These are phyloP conservation scores for Diaporthe citrichinensis DNA, from an alignment of 2,329 filamentous ascomycete species.

Conservation along the genomic window DNA sequence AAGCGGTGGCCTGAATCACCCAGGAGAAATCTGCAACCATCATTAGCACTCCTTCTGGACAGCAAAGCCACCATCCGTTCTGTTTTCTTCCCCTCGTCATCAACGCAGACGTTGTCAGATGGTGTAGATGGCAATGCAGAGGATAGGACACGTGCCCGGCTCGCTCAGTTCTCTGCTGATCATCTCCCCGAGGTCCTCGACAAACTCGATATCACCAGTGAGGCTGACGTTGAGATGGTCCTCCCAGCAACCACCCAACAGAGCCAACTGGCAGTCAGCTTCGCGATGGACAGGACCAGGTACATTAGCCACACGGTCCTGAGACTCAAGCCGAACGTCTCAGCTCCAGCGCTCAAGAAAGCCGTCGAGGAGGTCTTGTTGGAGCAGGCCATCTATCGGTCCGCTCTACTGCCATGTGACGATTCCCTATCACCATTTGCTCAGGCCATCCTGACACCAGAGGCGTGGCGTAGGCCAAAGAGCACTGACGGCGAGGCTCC, in stretches of 20 bases:
- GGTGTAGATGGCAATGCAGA: not conserved
- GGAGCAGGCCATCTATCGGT: constrained; percentile 51
- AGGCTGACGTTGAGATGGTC: constrained; percentile 47
- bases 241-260: constrained; percentile 53
- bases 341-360: constrained; percentile 44
- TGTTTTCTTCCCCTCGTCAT: constrained; percentile 42
- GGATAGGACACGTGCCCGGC: constrained; percentile 6
- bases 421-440: constrained; percentile 53
- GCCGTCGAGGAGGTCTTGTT: constrained; percentile 47
- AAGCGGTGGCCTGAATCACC: constrained; percentile 42
- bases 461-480: constrained; percentile 38
- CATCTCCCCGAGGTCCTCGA: constrained; percentile 44
- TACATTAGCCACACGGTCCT: constrained; percentile 52
- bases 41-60: constrained; percentile 45
- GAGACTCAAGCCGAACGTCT: constrained; percentile 45
- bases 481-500: constrained; percentile 39
- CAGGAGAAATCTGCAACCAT: constrained; percentile 42
- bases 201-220: constrained; percentile 31
- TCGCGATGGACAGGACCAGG: constrained; percentile 47
- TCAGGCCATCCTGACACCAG: constrained; percentile 48
- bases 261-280: constrained; percentile 53
- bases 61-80: constrained; percentile 47
- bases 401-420: constrained; percentile 50
- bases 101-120: not conserved
- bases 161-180: constrained; percentile 43